Conservation (phyloP, 177 flowering plant genomes). For the Vitis hybrid region DNA sequence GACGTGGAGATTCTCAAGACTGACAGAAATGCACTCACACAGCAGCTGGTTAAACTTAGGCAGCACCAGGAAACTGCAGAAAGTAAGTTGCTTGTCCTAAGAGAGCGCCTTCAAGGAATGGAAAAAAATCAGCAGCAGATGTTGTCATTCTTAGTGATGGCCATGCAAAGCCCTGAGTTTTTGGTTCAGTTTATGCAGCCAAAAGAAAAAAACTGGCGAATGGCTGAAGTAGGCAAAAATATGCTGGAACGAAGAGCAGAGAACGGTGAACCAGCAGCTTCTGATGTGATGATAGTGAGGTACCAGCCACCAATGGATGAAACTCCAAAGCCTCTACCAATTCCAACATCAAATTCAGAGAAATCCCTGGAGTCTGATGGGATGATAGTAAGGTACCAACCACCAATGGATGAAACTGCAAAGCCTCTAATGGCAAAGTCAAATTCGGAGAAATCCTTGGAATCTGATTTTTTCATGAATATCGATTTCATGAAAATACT, state of each 20-base stretch:
- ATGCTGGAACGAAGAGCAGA: constrained; percentile 42
- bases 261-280: constrained; percentile 22
- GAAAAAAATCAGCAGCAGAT: constrained; percentile 88
- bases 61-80: constrained; percentile 65
- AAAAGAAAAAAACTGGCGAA: constrained; percentile 59
- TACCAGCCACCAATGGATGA: constrained; percentile 60
- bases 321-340: constrained; percentile 22
- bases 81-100: constrained; percentile 39
- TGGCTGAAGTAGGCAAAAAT: constrained; percentile 45
- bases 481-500: constrained; percentile 45
- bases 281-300: constrained; percentile 55
- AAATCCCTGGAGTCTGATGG: constrained; percentile 36
- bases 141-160: constrained; percentile 88
- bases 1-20: constrained; percentile 76
- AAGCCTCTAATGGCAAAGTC: constrained; percentile 25
- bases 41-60: constrained; percentile 70
- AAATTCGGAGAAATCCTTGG: constrained; percentile 26
- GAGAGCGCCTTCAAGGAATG: constrained; percentile 71
- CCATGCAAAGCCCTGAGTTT: constrained; percentile 74
- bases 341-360: constrained; percentile 25
- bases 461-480: constrained; percentile 44
- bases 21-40: constrained; percentile 65
- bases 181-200: constrained; percentile 68
- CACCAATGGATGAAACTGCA: constrained; percentile 33
- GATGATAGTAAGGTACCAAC: constrained; percentile 63